Percentiles rank a stretch among this genome's conserved stretches.
Evolutionary conservation across 306 rosid species (phyloP).

Genomic region (Cicer arietinum): DNA sequence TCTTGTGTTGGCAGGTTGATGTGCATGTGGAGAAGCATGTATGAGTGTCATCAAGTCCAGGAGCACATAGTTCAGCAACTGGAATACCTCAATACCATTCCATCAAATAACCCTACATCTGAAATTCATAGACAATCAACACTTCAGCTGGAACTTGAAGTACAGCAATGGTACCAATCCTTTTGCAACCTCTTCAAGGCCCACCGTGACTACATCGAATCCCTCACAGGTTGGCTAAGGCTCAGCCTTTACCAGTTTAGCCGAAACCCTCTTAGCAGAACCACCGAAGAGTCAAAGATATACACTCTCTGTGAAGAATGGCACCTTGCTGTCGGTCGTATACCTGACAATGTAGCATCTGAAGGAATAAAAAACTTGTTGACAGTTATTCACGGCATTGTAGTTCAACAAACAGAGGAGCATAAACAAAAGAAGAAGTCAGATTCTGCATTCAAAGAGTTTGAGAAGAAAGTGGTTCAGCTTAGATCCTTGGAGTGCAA

Average conservation of each 20-base stretch:
- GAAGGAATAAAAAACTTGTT: conserved; percentile 94
- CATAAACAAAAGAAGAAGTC: conserved; percentile 80
- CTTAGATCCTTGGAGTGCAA: conserved; percentile 80
- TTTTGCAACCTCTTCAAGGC: conserved; percentile 83
- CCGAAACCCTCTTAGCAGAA: conserved; percentile 60
- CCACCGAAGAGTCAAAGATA: conserved; percentile 73
- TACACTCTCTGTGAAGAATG: conserved; percentile 89
- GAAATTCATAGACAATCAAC: conserved; percentile 91
- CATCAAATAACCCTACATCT: conserved; percentile 79
- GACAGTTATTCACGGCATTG: conserved; percentile 82
- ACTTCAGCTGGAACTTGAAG: conserved; percentile 91
- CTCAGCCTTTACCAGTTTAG: conserved; percentile 84
- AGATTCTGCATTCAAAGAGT: conserved; percentile 72
- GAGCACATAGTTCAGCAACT: conserved; percentile 95
- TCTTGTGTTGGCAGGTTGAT: conserved; percentile 64
- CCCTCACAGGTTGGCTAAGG: conserved; percentile 93
- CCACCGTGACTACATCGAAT: conserved; percentile 80
- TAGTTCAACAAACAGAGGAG: conserved; percentile 87
- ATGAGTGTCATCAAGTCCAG: conserved; percentile 96
- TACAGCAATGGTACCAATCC: conserved; percentile 92
- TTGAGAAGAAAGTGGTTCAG: conserved; percentile 76
- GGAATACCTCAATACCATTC: conserved; percentile 77
- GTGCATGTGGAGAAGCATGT: conserved; percentile 99
- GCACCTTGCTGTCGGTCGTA: conserved; percentile 79
- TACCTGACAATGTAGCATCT: conserved; percentile 87